phyloP scores from a whole-genome alignment of 2,329 filamentous ascomycete genomes.

The Parasarocladium wereldwijsianum region DNA sequence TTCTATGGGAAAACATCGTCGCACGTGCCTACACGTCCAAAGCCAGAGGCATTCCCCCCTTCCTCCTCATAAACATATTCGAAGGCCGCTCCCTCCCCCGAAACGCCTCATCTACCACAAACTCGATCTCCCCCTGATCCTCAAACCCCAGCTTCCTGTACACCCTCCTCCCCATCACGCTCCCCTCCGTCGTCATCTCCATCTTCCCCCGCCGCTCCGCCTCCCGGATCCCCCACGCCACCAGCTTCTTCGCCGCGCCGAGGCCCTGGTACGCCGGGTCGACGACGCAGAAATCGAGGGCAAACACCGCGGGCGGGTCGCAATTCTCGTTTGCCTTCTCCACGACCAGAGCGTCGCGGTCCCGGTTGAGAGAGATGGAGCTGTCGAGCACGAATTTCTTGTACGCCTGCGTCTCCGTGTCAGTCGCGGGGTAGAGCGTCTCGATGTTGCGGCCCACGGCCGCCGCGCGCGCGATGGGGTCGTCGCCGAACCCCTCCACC shows the following conservation, averaged over 20 bases:
- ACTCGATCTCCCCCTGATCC: too few species aligned
- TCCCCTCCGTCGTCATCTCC: slow-evolving; percentile 30
- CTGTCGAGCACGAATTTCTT: slow-evolving; percentile 30
- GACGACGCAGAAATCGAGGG: slow-evolving; percentile 35
- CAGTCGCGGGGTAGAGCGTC: slow-evolving; percentile 14
- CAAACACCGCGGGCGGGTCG: slow-evolving; percentile 30
- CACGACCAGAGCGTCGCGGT: slow-evolving; percentile 24
- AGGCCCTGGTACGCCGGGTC: slow-evolving; percentile 36
- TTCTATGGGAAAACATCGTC: too few species aligned
- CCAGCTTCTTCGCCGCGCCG: slow-evolving; percentile 29
- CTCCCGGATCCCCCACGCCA: slow-evolving; percentile 31
- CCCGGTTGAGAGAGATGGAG: slow-evolving; percentile 25
- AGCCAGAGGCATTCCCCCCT: too few species aligned
- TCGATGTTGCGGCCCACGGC: slow-evolving; percentile 6
- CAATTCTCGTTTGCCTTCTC: slow-evolving; percentile 22
- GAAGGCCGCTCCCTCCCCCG: too few species aligned
- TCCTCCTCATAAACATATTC: too few species aligned
- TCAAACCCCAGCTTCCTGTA: slow-evolving; percentile 34
- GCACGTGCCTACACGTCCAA: too few species aligned
- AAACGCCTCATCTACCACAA: too few species aligned
- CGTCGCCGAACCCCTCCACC: slow-evolving; percentile 31
- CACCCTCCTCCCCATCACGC: slow-evolving; percentile 29
- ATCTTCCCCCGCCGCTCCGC: slow-evolving; percentile 22
- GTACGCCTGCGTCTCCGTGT: slow-evolving; percentile 22
- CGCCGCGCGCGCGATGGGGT: slow-evolving; percentile 8